Percentiles rank a stretch among this genome's conserved stretches.
These are phyloP conservation scores for Candida odintsovae DNA, from an alignment of 805 yeast species.

Conservation along the genomic window DNA sequence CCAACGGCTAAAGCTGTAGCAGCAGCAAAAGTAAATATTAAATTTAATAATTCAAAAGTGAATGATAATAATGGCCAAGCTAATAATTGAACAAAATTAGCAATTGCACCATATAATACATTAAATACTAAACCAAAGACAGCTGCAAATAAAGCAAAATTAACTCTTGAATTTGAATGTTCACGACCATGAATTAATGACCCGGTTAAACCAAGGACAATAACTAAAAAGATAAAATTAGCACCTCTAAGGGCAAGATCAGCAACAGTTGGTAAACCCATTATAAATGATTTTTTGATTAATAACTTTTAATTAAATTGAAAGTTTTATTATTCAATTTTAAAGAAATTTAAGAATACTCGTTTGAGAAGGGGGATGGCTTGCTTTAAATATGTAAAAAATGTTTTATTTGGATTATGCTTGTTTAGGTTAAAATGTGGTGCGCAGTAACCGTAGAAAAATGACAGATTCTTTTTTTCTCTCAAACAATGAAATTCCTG, in stretches of 20 bases:
- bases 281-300: neutral
- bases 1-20: slow-evolving; percentile 93
- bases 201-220: slow-evolving; percentile 83
- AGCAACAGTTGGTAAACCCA: slow-evolving; percentile 36
- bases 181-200: slow-evolving; percentile 74
- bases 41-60: slow-evolving; percentile 76
- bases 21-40: slow-evolving; percentile 89
- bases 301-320: too few relatives aligned
- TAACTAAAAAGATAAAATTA: slow-evolving; percentile 70
- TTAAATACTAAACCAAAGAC: slow-evolving; percentile 82
- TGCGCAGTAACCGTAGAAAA: neutral
- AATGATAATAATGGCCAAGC: slow-evolving; percentile 85
- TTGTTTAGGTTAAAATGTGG: neutral
- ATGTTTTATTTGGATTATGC: neutral
- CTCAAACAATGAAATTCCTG: too few relatives aligned
- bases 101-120: slow-evolving; percentile 70
- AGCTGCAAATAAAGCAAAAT: slow-evolving; percentile 81
- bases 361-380: neutral
- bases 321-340: too few relatives aligned
- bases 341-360: too few relatives aligned
- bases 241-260: slow-evolving; percentile 70
- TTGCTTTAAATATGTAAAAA: neutral
- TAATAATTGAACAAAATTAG: slow-evolving; percentile 69
- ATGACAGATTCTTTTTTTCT: neutral
- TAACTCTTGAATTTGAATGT: slow-evolving; percentile 64